These are phyloP conservation scores for Meyerozyma athensensis DNA, from an alignment of 1,139 yeast species.

Conservation along the genomic window DNA sequence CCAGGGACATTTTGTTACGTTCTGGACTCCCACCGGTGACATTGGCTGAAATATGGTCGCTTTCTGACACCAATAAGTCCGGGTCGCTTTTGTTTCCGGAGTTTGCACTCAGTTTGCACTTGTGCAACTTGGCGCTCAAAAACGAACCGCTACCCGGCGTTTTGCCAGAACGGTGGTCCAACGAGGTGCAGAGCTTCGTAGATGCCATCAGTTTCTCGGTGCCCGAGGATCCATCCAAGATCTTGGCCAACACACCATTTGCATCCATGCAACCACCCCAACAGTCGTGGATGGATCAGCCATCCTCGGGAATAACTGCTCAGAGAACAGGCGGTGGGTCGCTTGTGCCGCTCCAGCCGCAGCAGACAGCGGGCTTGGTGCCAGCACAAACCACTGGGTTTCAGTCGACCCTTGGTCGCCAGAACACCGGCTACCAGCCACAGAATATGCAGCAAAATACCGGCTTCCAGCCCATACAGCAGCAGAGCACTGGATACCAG, in stretches of 20 bases:
- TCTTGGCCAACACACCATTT: constrained; percentile 46
- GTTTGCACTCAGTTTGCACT: constrained; percentile 87
- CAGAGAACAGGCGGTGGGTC: constrained; percentile 42
- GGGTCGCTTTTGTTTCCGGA: constrained; percentile 90
- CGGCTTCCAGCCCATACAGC: constrained; percentile 11
- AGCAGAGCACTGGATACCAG: constrained; percentile 10
- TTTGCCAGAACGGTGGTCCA: constrained; percentile 67
- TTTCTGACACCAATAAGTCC: constrained; percentile 82
- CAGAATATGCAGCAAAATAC: constrained; percentile 10
- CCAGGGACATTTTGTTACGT: constrained; percentile 73
- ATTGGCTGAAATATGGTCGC: constrained; percentile 84
- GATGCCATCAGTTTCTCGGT: constrained; percentile 81
- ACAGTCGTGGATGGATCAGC: constrained; percentile 20
- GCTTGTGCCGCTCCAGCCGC: constrained; percentile 44
- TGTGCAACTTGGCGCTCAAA: constrained; percentile 72
- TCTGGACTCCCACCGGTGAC: constrained; percentile 74
- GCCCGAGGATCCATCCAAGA: constrained; percentile 51
- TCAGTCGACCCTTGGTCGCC: constrained; percentile 11
- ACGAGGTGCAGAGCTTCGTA: constrained; percentile 83
- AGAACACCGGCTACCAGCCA: constrained; percentile 17
- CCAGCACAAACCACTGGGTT: constrained; percentile 39
- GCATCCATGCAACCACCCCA: constrained; percentile 24
- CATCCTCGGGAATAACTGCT: constrained; percentile 20
- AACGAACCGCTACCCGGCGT: constrained; percentile 74
- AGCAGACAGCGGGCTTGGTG: constrained; percentile 44